Evolutionary conservation across 495 filamentous ascomycete genomes (phyloP), one percentile per base, ranked within the genome.

Genomic region (Pseudoneurospora amorphoporcata): DNA sequence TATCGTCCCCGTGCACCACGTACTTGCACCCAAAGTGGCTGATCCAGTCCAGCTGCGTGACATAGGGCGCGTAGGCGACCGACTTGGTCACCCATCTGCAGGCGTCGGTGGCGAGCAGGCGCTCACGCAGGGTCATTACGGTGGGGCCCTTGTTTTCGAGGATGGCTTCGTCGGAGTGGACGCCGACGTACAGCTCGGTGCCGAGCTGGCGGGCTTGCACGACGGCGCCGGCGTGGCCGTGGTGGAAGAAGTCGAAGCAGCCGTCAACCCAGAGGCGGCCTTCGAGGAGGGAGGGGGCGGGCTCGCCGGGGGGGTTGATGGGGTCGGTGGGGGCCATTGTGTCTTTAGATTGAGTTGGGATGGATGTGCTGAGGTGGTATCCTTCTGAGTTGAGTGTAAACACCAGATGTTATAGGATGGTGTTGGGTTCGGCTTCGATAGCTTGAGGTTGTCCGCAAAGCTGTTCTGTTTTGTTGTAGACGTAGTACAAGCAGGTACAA

Each of bases 211-310:
- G 79, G 41, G 81, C 81, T 79, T 99, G 95, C 23, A 98, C 88
- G 87, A 98, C 95, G 69, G 95, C 96, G 45, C 96, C 95, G 7
- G 95, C 95, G 84, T 99, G 95, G 74, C 95, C 95, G 77, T 99
- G 95, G 81, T 99, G 95, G 81, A 91, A 94, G 82, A 99, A 99
- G 83, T 99, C 95, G 82, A 97, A 99, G 83, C 95, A 99, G 70
- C 95, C 95, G 83, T 99, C 95, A 23, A 98, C 90, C 95, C 95
- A 99, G 74, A 98, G 92, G 41, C 93, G 89, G 72, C 91, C 88
- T 41, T 96, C 88, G 29, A 87, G 79, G 4, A 88, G 81, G 76
- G 84, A 83, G 17, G 80, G 81, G 58, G 83, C 83, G 40, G 83
- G 80, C 3, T 80, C 77, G 61, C 81, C 81, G 2, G 79, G 76